These are phyloP conservation scores for Posidonia australis DNA, from an alignment of 106 monocot species.

Conservation along the genomic window DNA sequence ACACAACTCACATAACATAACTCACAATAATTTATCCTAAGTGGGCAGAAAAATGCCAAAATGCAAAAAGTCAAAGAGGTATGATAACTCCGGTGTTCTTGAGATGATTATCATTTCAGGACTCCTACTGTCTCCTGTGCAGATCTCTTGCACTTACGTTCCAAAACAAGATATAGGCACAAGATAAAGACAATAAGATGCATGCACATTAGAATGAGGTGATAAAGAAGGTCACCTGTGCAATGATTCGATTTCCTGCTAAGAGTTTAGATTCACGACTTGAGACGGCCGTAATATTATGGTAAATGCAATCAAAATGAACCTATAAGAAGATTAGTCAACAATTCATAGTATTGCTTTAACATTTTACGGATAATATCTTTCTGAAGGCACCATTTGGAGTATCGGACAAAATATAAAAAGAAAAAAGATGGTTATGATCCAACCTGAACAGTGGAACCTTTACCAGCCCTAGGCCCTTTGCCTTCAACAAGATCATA, in stretches of 20 bases:
- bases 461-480: constrained; percentile 65
- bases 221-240: constrained; percentile 74
- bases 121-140: no score
- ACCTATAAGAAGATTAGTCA: constrained; percentile 37
- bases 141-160: no score
- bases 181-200: neutral
- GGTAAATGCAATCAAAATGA: constrained; percentile 90
- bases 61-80: no score
- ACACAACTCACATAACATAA: no score
- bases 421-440: neutral
- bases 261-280: constrained; percentile 92
- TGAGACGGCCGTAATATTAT: constrained; percentile 71
- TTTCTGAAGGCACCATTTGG: no score
- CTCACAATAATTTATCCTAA: no score
- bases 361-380: neutral
- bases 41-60: no score
- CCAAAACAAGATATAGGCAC: neutral
- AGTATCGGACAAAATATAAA: neutral
- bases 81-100: no score
- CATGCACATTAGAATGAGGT: neutral
- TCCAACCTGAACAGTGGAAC: constrained; percentile 62
- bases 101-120: no score
- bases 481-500: constrained; percentile 87
- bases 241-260: constrained; percentile 83
- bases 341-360: neutral